Evolutionary conservation across 345 rosid genomes (phyloP).

Genomic region (Erysimum cheiranthoides): DNA sequence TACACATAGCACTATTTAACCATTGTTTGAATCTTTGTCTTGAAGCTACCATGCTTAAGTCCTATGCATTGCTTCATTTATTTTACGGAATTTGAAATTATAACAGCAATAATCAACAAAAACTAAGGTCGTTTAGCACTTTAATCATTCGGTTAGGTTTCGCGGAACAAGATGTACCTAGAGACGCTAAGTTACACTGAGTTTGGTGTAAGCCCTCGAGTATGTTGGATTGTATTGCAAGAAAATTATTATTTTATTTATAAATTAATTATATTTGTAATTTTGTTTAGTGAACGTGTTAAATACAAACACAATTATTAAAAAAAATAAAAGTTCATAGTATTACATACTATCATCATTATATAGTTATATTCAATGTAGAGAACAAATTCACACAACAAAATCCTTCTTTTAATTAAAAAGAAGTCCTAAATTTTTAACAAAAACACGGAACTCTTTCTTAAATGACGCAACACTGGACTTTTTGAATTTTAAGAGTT

Average conservation of each 20-base stretch:
- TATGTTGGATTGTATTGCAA: constrained; percentile 1
- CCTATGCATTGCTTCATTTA: constrained; percentile 16
- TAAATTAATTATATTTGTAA: not conserved
- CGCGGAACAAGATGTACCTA: constrained; percentile 13
- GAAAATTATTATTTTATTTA: not conserved
- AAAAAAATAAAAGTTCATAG: not conserved
- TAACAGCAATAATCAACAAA: constrained; percentile 4
- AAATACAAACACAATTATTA: not conserved
- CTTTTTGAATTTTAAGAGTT: not conserved
- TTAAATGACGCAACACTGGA: not conserved
- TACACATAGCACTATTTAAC: not conserved
- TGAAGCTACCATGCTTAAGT: constrained; percentile 30
- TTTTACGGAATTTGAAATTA: constrained; percentile 5
- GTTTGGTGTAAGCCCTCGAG: constrained; percentile 12
- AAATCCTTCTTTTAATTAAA: not conserved
- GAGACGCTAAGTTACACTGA: constrained; percentile 13
- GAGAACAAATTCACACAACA: not conserved
- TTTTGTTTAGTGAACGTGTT: constrained; percentile 8
- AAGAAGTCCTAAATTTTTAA: not conserved
- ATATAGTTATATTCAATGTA: not conserved
- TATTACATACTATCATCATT: constrained; percentile 6
- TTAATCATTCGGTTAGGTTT: constrained; percentile 14
- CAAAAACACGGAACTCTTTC: constrained; percentile 3
- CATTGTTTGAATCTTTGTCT: constrained; percentile 24
- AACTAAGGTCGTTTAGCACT: constrained; percentile 7